phyloP scores from a whole-genome alignment of 1,139 yeast genomes.

The Debaryomyces psychrophilus region DNA sequence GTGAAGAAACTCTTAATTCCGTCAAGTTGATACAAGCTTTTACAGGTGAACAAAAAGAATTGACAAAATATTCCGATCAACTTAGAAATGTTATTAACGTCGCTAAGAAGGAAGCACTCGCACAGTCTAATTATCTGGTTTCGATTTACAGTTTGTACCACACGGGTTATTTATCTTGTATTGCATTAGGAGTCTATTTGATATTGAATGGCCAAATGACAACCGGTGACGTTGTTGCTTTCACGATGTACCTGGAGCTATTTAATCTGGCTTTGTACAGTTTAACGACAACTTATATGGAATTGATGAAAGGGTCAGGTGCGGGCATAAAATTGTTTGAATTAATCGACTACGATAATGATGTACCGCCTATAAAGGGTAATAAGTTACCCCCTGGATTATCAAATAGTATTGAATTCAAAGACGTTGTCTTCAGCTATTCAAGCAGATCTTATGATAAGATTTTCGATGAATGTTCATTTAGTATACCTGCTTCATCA shows the following conservation, averaged over 20 bases:
- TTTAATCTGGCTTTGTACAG: conserved; percentile 54
- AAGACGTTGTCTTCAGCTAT: conserved; percentile 71
- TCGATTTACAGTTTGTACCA: conserved; percentile 50
- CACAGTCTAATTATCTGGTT: conserved; percentile 51
- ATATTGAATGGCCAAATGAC: conserved; percentile 48
- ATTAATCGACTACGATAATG: conserved; percentile 47
- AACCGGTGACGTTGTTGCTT: conserved; percentile 52
- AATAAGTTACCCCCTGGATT: conserved; percentile 43
- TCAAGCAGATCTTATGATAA: conserved; percentile 85
- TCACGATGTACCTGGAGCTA: conserved; percentile 53
- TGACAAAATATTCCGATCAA: conserved; percentile 43
- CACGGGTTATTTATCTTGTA: conserved; percentile 49
- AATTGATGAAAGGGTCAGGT: conserved; percentile 59
- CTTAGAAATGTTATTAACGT: conserved; percentile 46
- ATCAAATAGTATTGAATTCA: conserved; percentile 64
- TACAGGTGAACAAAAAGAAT: conserved; percentile 49
- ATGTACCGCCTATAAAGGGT: conserved; percentile 48
- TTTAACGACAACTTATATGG: conserved; percentile 55
- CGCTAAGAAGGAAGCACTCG: conserved; percentile 51
- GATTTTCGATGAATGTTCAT: conserved; percentile 66
- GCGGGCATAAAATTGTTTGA: conserved; percentile 54
- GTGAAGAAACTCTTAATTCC: conserved; percentile 50
- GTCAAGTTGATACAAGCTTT: conserved; percentile 50
- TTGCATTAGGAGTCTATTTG: conserved; percentile 49
- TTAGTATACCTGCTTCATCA: conserved; percentile 67